Conservation (phyloP, 495 filamentous ascomycete species). For the Penicillium turbatum region DNA sequence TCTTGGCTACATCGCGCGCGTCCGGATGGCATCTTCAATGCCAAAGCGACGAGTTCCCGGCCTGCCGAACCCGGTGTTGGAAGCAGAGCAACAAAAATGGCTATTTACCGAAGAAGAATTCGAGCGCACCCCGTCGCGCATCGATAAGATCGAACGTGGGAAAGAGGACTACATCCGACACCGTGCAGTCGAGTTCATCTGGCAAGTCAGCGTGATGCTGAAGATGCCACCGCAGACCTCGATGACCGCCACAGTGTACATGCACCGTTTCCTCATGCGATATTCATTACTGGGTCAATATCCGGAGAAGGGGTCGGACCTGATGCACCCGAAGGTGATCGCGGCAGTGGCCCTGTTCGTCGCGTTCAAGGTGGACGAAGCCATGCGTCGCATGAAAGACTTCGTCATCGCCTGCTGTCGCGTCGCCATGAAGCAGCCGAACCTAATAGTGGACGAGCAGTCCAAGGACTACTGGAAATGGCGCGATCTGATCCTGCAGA, state of each 20-base stretch:
- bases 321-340: constrained; percentile 81
- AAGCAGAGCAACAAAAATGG: constrained; percentile 70
- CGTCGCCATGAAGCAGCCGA: constrained; percentile 88
- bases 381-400: constrained; percentile 88
- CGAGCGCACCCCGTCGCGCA: constrained; percentile 70
- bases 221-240: constrained; percentile 89
- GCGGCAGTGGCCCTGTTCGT: constrained; percentile 88
- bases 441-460: constrained; percentile 85
- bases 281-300: constrained; percentile 54
- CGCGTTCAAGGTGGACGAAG: constrained; percentile 95
- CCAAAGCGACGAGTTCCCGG: constrained; percentile 46
- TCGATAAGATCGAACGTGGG: constrained; percentile 71
- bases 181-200: constrained; percentile 95
- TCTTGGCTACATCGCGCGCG: not conserved
- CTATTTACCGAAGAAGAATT: constrained; percentile 83
- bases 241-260: constrained; percentile 85
- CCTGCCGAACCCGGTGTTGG: constrained; percentile 46
- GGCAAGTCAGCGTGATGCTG: constrained; percentile 87
- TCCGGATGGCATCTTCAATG: constrained; percentile 32
- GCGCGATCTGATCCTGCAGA: constrained; percentile 84
- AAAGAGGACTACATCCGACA: constrained; percentile 73
- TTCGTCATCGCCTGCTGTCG: constrained; percentile 87
- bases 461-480: constrained; percentile 96
- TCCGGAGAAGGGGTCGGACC: constrained; percentile 37
- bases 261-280: constrained; percentile 95